Evolutionary conservation across 2,329 filamentous ascomycete species (phyloP).

Genomic region (Monosporascus sp.): DNA sequence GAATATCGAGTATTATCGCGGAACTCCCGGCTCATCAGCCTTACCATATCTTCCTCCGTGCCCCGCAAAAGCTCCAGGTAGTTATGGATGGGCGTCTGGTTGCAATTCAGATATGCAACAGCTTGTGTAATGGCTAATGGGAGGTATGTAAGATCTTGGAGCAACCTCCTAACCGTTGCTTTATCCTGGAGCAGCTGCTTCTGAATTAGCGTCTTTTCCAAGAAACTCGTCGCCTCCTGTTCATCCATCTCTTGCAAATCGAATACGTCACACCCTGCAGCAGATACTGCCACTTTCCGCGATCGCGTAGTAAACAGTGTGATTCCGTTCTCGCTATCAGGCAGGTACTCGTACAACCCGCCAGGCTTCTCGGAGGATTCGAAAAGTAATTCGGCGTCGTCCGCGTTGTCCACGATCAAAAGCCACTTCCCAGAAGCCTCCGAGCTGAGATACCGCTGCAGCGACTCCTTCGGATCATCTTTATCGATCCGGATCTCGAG

Average conservation of each 20-base stretch:
- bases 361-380: slow-evolving; percentile 2
- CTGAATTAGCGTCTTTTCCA: slow-evolving; percentile 21
- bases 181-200: slow-evolving; percentile 12
- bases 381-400: slow-evolving; percentile 28
- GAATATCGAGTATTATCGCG: slow-evolving; percentile 27
- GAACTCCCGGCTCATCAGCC: slow-evolving; percentile 30
- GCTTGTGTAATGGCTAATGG: slow-evolving; percentile 36
- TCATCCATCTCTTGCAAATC: slow-evolving; percentile 25
- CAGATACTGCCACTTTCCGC: slow-evolving; percentile 22
- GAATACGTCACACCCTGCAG: slow-evolving; percentile 22
- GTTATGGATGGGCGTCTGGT: slow-evolving; percentile 12
- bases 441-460: slow-evolving; percentile 35
- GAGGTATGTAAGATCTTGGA: slow-evolving; percentile 28
- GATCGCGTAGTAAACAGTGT: slow-evolving; percentile 35
- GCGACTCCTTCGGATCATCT: slow-evolving; percentile 57
- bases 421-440: slow-evolving; percentile 31
- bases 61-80: slow-evolving; percentile 31
- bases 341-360: slow-evolving; percentile 27
- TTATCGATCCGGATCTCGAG: slow-evolving; percentile 36
- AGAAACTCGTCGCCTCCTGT: slow-evolving; percentile 20
- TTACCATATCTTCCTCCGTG: slow-evolving; percentile 25
- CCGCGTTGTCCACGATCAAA: slow-evolving; percentile 38
- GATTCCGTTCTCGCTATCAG: slow-evolving; percentile 25
- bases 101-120: slow-evolving; percentile 32
- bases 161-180: slow-evolving; percentile 11